Evolutionary conservation across 208 protist species (phyloP), one percentile per base, ranked within the genome.

Genomic region (Crithidia bombi): DNA sequence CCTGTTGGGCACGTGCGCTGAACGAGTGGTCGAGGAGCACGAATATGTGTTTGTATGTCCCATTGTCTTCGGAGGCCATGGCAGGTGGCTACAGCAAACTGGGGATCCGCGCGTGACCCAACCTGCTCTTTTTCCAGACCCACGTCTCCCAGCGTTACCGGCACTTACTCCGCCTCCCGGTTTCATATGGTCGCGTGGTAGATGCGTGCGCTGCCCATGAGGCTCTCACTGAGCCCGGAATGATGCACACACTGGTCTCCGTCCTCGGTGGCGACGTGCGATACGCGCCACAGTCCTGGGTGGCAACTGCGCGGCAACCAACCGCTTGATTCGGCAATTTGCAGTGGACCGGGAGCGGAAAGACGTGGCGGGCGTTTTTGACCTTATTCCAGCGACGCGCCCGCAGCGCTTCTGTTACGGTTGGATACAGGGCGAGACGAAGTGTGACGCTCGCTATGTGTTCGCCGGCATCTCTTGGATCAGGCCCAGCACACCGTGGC

Each of bases 111-210:
- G 11, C 54, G 52, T 30, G 66, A 72, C 35, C 33, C 57, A 44
- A 64, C 55, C 38, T 72, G 55, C 41, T 72, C 66, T 4, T 72
- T 14, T 72, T 57, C 41, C 66, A 64, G 51, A 46, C 64, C n/a
- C 55, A 56, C 17, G 21, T 64, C 21, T 55, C 39, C 30, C 14
- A 23, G 36, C 49, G 33, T 1, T 51, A 54, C 39, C 36, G 66
- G 0, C 66, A 64, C 26, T 44, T 64, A 3, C 61, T 54, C 33
- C 66, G 66, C 10, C 64, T 72, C 46, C 19, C 6, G 6, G 55
- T 57, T 30, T 55, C 19, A 21, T 15, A 54, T n/a, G 21, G 41
- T n/a, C 55, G 55, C 28, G 14, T 59, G 35, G 49, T 46, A 72
- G 32, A 72, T 72, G 66, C 26, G 55, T 12, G 55, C 66, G 19